Evolutionary conservation across 352 stramenopile species (phyloP).

Genomic region (Globisporangium yorkense): DNA sequence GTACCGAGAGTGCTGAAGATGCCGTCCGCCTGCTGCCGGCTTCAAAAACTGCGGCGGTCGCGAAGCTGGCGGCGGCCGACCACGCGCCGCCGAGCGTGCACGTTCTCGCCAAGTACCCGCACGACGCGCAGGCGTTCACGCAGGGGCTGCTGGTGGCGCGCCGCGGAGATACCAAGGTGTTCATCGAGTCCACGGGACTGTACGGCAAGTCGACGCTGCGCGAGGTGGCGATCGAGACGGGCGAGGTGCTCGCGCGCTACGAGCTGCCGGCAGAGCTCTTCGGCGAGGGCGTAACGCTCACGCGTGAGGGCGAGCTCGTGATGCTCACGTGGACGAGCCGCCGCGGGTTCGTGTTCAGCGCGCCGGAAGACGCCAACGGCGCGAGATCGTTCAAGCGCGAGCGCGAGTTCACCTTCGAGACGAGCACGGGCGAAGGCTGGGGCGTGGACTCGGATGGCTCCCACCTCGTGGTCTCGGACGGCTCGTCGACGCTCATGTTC

Average conservation of each 20-base stretch:
- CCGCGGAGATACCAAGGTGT: conserved; percentile 45
- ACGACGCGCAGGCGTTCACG: conserved; percentile 83
- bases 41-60: conserved; percentile 9
- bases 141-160: conserved; percentile 72
- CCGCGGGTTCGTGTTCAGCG: conserved; percentile 81
- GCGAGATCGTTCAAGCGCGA: conserved; percentile 22
- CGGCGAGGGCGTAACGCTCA: conserved; percentile 89
- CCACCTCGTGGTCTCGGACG: conserved; percentile 83
- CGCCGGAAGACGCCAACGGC: conserved; percentile 19
- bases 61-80: too few species aligned
- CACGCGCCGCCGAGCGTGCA: conserved; percentile 19
- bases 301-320: conserved; percentile 62
- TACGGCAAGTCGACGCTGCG: conserved; percentile 85
- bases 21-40: conserved; percentile 6
- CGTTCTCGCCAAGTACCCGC: conserved; percentile 64
- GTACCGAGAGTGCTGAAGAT: not conserved
- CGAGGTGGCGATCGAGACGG: conserved; percentile 83
- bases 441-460: conserved; percentile 84
- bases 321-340: conserved; percentile 91
- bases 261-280: conserved; percentile 68
- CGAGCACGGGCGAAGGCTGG: conserved; percentile 87
- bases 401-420: conserved; percentile 71
- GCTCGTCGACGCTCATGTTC: conserved; percentile 87
- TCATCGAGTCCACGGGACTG: conserved; percentile 92
- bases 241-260: conserved; percentile 64